Evolutionary conservation across 2,329 filamentous ascomycete species (phyloP), one percentile per base, ranked within the genome.

Genomic region (Curvularia verruculosa): DNA sequence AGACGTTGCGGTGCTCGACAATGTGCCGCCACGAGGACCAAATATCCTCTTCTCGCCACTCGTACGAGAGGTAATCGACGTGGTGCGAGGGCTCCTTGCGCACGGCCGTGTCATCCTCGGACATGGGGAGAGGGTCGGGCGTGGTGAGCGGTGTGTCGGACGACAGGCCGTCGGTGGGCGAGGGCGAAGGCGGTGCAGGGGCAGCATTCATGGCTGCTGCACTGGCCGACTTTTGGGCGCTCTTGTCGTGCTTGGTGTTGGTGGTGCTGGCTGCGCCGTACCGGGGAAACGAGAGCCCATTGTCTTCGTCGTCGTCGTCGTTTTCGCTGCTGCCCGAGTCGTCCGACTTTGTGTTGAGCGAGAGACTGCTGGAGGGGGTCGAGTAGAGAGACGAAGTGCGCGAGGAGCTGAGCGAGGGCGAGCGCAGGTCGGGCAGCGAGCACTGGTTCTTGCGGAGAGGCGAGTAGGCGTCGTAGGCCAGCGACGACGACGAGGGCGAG

Each of bases 21-120:
- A 98, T 91, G 73, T 96, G 95, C 72, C 92, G 88, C 95, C 95
- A 98, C 1, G 94, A 97, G 5, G 91, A 89, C 93, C 93, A 98
- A 24, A 98, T 96, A 77, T 99, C 94, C 76, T 98, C 93, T 77
- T 97, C 92, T 61, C 85, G 87, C 91, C 94, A 96, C 60, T 94
- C 87, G 72, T 98, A 91, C 18, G 93, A 96, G 45, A 97, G 84
- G 73, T 96, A 96, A 78, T 96, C 93, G n/a, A 96, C 93, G 77
- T 96, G 92, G 63, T 92, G 84, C 44, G 92, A 92, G 1, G 92
- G 92, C 69, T 89, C 86, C 31, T 82, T 83, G 60, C 87, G 85
- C 36, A 96, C 82, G 10, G 89, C 89, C 9, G 87, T 89, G 75
- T 96, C 92, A 67, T 96, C 92, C 64, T 90, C 89, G 8, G 89